phyloP scores from a whole-genome alignment of 2,329 filamentous ascomycete species.

The Exophiala xenobiotica region DNA sequence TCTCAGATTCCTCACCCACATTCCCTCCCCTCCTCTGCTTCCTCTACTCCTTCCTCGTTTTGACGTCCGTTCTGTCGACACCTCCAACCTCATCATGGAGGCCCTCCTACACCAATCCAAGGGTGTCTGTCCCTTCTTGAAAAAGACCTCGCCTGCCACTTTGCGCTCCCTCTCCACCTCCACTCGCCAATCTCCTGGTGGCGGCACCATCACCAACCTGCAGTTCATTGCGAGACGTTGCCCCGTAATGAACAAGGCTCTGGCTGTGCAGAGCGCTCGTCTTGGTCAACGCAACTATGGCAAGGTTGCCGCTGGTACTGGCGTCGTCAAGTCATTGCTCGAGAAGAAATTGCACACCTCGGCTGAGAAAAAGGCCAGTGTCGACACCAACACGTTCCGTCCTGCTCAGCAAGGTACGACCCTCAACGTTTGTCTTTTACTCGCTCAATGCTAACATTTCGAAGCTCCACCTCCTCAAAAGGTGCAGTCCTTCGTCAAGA shows the following conservation, averaged over 20 bases:
- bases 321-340: constrained; percentile 36
- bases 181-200: constrained; percentile 68
- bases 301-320: constrained; percentile 39
- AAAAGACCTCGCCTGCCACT: constrained; percentile 87
- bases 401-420: constrained; percentile 52
- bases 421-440: neutral
- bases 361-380: constrained; percentile 71
- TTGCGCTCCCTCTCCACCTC: constrained; percentile 80
- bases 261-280: constrained; percentile 71
- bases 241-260: constrained; percentile 97
- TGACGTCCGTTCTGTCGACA: neutral
- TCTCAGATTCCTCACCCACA: constrained; percentile 1
- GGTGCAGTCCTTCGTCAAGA: constrained; percentile 14
- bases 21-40: neutral
- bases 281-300: constrained; percentile 33
- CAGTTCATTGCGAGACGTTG: constrained; percentile 92
- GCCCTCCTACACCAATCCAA: constrained; percentile 91
- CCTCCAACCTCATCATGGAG: constrained; percentile 68
- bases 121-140: constrained; percentile 95
- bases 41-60: neutral
- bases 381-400: constrained; percentile 59
- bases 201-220: constrained; percentile 93
- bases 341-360: constrained; percentile 71
- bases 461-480: constrained; percentile 24
- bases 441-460: constrained; percentile 3